Evolutionary conservation across 192 early-diverging fungal species (phyloP), one percentile per base, ranked within the genome.

Genomic region (Backusella tarrabulga): DNA sequence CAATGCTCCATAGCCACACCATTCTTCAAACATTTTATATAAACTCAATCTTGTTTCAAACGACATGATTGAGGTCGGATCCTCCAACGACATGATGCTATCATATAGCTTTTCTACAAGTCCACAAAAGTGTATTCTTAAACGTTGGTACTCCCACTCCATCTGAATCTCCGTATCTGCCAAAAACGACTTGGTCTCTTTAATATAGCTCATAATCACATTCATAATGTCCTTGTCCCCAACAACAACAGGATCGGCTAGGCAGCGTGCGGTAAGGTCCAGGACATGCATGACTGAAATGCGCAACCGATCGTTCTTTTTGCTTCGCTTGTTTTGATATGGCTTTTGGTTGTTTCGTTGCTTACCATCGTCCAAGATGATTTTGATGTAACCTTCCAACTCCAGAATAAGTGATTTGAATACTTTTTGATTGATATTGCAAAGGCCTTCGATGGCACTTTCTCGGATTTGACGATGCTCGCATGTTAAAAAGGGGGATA

Each of bases 101-200:
- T 93, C 90, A 80, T 95, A 97, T 4, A 98, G 85, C 7, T 91
- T 87, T 63, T 97, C 96, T 7, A 99, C 88, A 35, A 98, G 90
- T 0, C 90, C 91, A 80, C 96, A 98, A 76, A 96, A 95, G 80
- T 98, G 93, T 41, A 92, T 93, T 6, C 97, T 89, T 26, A 98
- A 87, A 66, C 91, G 87, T 60, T 95, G 94, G 83, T 94, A 94
- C 56, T 97, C 96, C 92, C 92, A 95, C 19, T 98, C 97, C 40
- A 81, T 75, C 76, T 95, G 90, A 38, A 94, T 90, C 0, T 93
- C 88, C 0, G 89, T 76, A 71, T 97, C 95, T 0, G 87, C 78
- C 50, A 99, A 85, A 68, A 98, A 96, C 6, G 85, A 83, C 46
- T 87, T 82, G 0, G 93, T 96, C 68, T 96, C 93, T 42, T 91